Base-by-base conservation (phyloP, 73 alveolate species). In the Stentor roeselii region DNA sequence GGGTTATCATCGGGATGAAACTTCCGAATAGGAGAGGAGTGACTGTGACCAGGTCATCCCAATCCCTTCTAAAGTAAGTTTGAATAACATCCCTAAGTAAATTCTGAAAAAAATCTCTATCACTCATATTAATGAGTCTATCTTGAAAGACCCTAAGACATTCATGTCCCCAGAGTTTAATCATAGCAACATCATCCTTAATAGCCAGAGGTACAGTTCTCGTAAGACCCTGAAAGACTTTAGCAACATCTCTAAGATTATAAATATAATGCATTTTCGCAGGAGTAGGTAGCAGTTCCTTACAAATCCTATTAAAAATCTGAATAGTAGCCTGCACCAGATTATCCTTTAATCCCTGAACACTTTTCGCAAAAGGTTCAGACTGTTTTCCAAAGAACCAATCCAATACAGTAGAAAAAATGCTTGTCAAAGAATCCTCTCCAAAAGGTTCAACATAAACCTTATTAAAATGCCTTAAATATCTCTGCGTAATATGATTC, bases 141-240 rank as follows among this genome's bases (percentile, higher is more conserved):
- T 94, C 99, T 78, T 88, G 78, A 88, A 94, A 96, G 37, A 97
- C 99, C 60, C 99, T 90, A 59, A 83, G 86, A 36, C 97, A 93
- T 86, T 97, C 99, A 84, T 97, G 99, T n/a, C 88, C 95, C 99
- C 99, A 97, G 11, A 95, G 85, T 89, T 92, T 92, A 15, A 97
- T 86, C 3, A 95, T 80, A 75, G 89, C 90, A 42, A 84, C 75
- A 32, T 91, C 87, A 84, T 84, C 92, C n/a, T 75, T 74, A 35
- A 83, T 82, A 15, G 87, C 87, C 37, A 87, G 86, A 30, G 84
- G 91, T 85, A 89, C 95, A 78, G 67, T 87, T 74, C 89, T 90
- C 60, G 95, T 86, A 4, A 97, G 75, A 3, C 99, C 99, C 84
- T 96, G 91, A 92, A 97, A 92, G 21, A 97, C 99, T 88, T 94